Percentiles rank a stretch among this genome's conserved stretches.
Evolutionary conservation across 2,329 filamentous ascomycete genomes (phyloP).

Genomic region (Helotiales sp.): DNA sequence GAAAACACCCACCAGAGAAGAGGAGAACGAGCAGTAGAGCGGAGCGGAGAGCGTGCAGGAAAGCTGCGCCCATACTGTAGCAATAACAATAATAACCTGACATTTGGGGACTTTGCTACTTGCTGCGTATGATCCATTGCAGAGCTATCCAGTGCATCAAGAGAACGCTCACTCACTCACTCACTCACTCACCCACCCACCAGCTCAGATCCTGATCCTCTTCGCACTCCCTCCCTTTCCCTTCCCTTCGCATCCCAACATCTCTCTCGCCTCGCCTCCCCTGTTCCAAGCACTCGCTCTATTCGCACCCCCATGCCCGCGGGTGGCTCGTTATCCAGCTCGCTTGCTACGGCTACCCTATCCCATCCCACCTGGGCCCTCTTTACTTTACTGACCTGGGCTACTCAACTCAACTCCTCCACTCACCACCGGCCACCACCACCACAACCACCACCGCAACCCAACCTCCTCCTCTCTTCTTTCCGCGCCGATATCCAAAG

Average conservation of each 20-base stretch:
- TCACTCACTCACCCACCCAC: not conserved
- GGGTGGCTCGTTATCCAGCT: not conserved
- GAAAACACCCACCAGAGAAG: not conserved
- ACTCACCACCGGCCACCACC: constrained; percentile 19
- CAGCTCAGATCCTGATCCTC: not conserved
- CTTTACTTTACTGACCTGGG: constrained; percentile 18
- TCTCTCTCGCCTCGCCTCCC: not conserved
- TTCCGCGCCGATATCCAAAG: not conserved
- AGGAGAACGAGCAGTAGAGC: not conserved
- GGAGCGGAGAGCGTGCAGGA: not conserved
- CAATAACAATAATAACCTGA: too few relatives aligned
- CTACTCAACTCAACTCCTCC: constrained; percentile 28
- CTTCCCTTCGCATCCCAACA: constrained; percentile 1
- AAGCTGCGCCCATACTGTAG: too few relatives aligned
- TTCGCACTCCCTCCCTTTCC: constrained; percentile 3
- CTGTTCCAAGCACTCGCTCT: not conserved
- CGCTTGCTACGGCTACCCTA: constrained; percentile 10
- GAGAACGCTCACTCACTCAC: not conserved
- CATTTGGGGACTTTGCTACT: too few relatives aligned
- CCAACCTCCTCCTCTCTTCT: constrained; percentile 1
- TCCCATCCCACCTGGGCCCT: constrained; percentile 7
- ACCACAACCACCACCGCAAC: not conserved
- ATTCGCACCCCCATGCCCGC: constrained; percentile 15
- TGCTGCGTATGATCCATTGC: too few relatives aligned
- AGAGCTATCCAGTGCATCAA: not conserved